Conservation (phyloP, 176 grass and related monocot species). For the Themeda triandra region DNA sequence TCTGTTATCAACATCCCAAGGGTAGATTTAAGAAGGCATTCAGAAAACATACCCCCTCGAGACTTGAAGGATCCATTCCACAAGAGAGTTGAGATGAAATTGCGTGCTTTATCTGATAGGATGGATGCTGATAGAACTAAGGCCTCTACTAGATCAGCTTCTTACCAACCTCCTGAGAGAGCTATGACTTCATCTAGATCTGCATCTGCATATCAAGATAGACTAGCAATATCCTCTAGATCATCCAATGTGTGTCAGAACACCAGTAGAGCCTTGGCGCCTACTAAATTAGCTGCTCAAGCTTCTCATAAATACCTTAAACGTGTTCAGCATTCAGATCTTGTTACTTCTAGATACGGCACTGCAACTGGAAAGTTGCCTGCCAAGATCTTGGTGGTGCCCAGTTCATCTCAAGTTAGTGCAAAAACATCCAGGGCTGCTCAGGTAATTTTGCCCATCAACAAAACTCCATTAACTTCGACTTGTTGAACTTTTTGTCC, state of each 20-base stretch:
- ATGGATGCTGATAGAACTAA: conserved; percentile 35
- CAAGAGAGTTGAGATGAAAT: conserved; percentile 55
- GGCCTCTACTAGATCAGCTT: conserved; percentile 23
- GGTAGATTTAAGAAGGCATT: conserved; percentile 35
- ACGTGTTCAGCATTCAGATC: background rate
- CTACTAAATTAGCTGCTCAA: conserved; percentile 32
- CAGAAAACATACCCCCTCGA: conserved; percentile 31
- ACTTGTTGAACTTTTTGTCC: background rate
- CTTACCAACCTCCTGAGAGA: conserved; percentile 22
- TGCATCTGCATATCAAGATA: conserved; percentile 27
- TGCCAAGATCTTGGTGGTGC: conserved; percentile 14
- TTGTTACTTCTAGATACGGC: conserved; percentile 14
- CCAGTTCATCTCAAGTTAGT: conserved; percentile 32
- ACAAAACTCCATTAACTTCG: background rate
- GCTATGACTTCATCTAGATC: conserved; percentile 14
- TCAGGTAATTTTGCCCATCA: conserved; percentile 35
- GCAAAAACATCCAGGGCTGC: conserved; percentile 1
- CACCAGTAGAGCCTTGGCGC: background rate
- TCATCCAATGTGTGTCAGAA: conserved; percentile 25
- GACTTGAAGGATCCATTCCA: conserved; percentile 47
- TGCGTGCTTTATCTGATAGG: conserved; percentile 56
- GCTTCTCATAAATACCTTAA: conserved; percentile 9
- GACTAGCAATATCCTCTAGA: conserved; percentile 22
- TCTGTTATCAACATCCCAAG: conserved; percentile 30
- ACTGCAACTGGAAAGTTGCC: background rate